A percentile compares a stretch with the other conserved stretches of the same genome.
Evolutionary conservation across 345 rosid genomes (phyloP).

Genomic region (Jatropha curcas): DNA sequence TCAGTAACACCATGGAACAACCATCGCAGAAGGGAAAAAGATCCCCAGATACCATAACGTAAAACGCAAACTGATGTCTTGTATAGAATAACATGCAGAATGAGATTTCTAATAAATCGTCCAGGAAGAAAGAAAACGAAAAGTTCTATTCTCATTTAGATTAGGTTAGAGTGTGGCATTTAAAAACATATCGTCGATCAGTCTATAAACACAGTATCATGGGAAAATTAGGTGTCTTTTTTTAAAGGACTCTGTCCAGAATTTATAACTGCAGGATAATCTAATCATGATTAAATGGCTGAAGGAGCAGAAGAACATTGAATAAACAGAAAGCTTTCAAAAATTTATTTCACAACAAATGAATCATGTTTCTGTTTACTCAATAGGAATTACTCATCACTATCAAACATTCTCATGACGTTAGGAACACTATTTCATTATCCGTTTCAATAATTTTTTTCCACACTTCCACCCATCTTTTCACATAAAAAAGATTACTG

Average conservation of each 20-base stretch:
- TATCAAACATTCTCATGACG: neutral
- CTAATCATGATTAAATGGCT: neutral
- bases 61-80: neutral
- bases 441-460: neutral
- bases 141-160: neutral
- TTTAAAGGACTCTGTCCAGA: neutral
- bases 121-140: no score
- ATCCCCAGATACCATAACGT: conserved; percentile 3
- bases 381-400: no score
- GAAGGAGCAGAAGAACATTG: neutral
- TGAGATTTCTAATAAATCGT: no score
- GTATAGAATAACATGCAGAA: neutral
- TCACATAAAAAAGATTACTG: neutral
- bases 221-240: neutral
- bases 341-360: neutral
- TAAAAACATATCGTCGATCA: neutral
- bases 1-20: conserved; percentile 93
- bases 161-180: neutral
- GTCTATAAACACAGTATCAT: no score
- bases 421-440: neutral
- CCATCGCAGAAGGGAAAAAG: conserved; percentile 47
- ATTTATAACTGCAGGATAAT: neutral
- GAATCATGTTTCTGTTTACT: neutral
- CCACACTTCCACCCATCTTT: neutral
- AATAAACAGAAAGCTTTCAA: neutral